Evolutionary conservation across 2,329 filamentous ascomycete genomes (phyloP).

Genomic region (Fusarium tupiense): DNA sequence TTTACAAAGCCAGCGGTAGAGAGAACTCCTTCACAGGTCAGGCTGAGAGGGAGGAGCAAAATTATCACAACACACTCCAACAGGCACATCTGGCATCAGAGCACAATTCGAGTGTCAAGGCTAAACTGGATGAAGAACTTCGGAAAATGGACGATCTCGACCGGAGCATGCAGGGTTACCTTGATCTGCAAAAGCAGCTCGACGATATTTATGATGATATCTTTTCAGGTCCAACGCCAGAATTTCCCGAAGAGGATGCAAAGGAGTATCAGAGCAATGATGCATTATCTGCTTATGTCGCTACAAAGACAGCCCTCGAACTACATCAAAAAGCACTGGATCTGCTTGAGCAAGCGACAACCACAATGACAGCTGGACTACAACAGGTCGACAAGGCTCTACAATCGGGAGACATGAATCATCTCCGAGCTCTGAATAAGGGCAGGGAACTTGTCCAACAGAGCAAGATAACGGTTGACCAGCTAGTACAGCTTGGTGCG

Average conservation of each 20-base stretch:
- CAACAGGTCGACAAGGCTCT: constrained; percentile 55
- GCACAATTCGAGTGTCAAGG: constrained; percentile 52
- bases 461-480: constrained; percentile 18
- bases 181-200: constrained; percentile 56
- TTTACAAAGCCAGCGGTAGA: constrained; percentile 61
- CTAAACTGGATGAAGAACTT: constrained; percentile 53
- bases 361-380: constrained; percentile 48
- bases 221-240: constrained; percentile 63
- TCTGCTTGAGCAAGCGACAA: constrained; percentile 52
- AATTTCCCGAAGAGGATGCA: constrained; percentile 63
- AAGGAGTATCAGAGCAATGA: constrained; percentile 51
- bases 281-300: constrained; percentile 51
- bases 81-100: constrained; percentile 57
- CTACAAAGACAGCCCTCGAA: constrained; percentile 48
- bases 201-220: constrained; percentile 62
- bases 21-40: constrained; percentile 52
- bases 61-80: constrained; percentile 64
- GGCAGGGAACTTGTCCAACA: constrained; percentile 16
- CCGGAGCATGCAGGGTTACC: constrained; percentile 47
- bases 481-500: constrained; percentile 21
- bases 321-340: constrained; percentile 54
- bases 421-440: constrained; percentile 23
- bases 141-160: constrained; percentile 50
- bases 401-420: constrained; percentile 45
- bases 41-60: constrained; percentile 63